Evolutionary conservation across 1,284 basidiomycete species (phyloP), one percentile per base, ranked within the genome.

Genomic region (Gastroboletus turbinatus): DNA sequence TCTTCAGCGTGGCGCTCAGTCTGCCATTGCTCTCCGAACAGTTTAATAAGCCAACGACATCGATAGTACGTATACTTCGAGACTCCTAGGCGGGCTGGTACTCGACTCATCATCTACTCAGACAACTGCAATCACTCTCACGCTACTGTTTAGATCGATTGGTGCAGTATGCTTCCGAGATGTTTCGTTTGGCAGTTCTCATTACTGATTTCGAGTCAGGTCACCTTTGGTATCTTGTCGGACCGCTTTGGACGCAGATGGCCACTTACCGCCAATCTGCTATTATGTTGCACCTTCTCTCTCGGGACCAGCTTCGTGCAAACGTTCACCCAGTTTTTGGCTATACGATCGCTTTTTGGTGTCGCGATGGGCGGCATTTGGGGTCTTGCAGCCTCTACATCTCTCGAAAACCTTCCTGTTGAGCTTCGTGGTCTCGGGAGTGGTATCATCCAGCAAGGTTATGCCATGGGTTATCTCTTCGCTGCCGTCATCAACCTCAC

Each of bases 191-290:
- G 8, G 17, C 19, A 2, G 11, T 21, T 36, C 30, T 47, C 14
- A 33, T 17, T 6, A 25, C 39, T 30, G 21, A 50, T 6, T 27
- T 42, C 14, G 13, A 39, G 33, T 10, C 46, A 82, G 79, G 66
- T 93, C 57, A 73, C 94, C 59, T 96, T 98, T 62, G 89, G 89
- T 43, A 69, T 93, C 55, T 64, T 89, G 38, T 90, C 89, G n/a
- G 94, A 95, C 72, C 83, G 94, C 11, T 96, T 81, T 70, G 96
- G 96, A 0, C 84, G 95, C 50, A 95, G 95, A 76, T 98, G 92
- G 91, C 94, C 95, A 0, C 78, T 98, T 10, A 85, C 94, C 33
- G 64, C 69, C 68, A 97, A 97, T 71, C 73, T 94, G 46, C 56
- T 90, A 17, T 67, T 94, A 43, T 83, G 93, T 58, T 78, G 82